A percentile compares a stretch with the other conserved stretches of the same genome.
phyloP scores from a whole-genome alignment of 1,139 yeast genomes.

The Blastobotrys apis region DNA sequence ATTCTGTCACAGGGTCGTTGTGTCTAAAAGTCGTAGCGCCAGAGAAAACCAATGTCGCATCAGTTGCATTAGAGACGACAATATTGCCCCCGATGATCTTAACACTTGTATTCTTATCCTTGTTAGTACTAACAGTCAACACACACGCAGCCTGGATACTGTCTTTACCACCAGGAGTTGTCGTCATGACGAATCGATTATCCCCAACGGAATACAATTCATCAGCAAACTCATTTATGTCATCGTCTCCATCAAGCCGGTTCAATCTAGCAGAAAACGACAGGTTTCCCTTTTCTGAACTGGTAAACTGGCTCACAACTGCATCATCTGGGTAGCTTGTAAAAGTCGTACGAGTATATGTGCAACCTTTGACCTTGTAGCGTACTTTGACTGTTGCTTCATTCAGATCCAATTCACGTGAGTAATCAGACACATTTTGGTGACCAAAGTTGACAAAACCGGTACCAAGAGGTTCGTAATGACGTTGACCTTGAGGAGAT shows the following conservation, averaged over 20 bases:
- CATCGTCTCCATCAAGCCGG: not conserved
- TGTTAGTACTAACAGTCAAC: not conserved
- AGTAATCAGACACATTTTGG: not conserved
- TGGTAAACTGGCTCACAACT: not conserved
- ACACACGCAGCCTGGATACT: not conserved
- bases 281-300: not conserved
- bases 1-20: not conserved
- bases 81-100: not conserved
- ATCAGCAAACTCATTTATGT: not conserved
- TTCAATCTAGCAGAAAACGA: not conserved
- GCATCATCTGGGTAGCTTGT: not conserved
- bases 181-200: not conserved
- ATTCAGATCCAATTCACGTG: not conserved
- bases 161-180: not conserved
- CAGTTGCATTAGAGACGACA: not conserved
- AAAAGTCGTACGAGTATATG: not conserved
- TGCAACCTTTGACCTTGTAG: not conserved
- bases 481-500: not conserved
- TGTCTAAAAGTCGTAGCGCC: not conserved
- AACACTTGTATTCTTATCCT: not conserved
- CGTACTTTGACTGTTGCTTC: not conserved
- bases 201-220: not conserved
- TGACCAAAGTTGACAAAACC: not conserved
- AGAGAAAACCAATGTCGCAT: not conserved
- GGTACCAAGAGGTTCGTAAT: not conserved